phyloP scores from a whole-genome alignment of 345 rosid species.

The Theobroma cacao region DNA sequence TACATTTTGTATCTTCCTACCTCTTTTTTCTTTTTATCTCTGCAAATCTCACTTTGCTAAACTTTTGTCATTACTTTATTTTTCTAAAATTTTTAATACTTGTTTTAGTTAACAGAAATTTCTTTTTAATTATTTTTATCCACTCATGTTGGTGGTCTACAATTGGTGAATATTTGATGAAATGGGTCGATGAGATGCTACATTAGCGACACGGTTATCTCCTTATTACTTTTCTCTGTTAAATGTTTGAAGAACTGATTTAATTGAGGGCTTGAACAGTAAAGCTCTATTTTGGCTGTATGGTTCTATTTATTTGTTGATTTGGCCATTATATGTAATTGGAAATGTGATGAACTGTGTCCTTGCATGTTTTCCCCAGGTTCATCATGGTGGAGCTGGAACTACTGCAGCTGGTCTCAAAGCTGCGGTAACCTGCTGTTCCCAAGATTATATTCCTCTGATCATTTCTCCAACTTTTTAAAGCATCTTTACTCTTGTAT shows the following conservation, averaged over 20 bases:
- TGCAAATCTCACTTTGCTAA: neutral
- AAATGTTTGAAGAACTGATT: neutral
- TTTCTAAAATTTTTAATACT: neutral
- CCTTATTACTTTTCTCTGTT: neutral
- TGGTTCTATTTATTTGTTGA: neutral
- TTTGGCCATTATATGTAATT: neutral
- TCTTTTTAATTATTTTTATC: neutral
- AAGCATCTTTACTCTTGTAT: neutral
- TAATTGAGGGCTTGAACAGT: neutral
- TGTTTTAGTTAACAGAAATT: neutral
- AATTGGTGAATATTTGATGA: neutral
- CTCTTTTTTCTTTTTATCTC: neutral
- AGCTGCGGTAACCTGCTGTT: conserved; percentile 58
- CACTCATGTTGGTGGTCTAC: neutral
- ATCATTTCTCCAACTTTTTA: neutral
- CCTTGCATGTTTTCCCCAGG: conserved; percentile 43
- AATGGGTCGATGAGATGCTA: neutral
- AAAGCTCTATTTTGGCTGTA: neutral
- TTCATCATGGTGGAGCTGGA: conserved; percentile 98
- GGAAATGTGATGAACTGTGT: neutral
- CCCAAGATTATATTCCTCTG: neutral
- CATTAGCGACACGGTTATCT: neutral
- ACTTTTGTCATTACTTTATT: neutral
- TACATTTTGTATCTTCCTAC: neutral
- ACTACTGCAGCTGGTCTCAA: conserved; percentile 96